Evolutionary conservation across 2,329 filamentous ascomycete species (phyloP), one percentile per base, ranked within the genome.

Genomic region (Acrocalymma vagum): DNA sequence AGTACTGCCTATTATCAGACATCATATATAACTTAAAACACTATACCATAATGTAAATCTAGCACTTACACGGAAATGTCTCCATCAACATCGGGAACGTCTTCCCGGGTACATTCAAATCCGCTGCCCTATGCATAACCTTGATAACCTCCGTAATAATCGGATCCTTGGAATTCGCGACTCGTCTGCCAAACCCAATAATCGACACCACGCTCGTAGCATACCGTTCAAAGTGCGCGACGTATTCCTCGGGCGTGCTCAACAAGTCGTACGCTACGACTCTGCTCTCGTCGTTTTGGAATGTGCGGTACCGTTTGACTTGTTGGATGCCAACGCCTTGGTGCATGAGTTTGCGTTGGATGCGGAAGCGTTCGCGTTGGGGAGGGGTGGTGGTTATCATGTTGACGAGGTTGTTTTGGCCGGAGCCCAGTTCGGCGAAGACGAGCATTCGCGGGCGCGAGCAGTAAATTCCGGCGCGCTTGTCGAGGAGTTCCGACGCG

Each of bases 71-170:
- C 1, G 78, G 78, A 40, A 81, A 81, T 0, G 78, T 81, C 58
- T 82, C 79, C 65, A 82, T 73, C 18, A 83, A 60, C 76, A 81
- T 82, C 3, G 81, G 80, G 44, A 83, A 82, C 0, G 65, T 75
- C 56, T 80, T 80, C 13, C 70, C 83, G 1, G 66, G 67, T 1
- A 72, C 69, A 17, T 71, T 70, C 4, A 83, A 65, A 40, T 81
- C 79, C 2, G 79, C 80, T 1, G 80, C 79, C 37, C 79, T 72
- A 42, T 84, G 77, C 74, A 83, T 78, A 21, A 80, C 67, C 1
- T 78, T 75, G 42, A 83, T 78, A n/a, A 80, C 81, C 54, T 83
- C 80, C 3, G 79, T 80, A 45, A 83, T 78, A 53, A 81, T 81
- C 4, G 80, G 79, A 50, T 84, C 80, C n/a, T 76, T 68, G 53